These are phyloP conservation scores for Stellera chamaejasme DNA, from an alignment of 345 rosid species.

Conservation along the genomic window DNA sequence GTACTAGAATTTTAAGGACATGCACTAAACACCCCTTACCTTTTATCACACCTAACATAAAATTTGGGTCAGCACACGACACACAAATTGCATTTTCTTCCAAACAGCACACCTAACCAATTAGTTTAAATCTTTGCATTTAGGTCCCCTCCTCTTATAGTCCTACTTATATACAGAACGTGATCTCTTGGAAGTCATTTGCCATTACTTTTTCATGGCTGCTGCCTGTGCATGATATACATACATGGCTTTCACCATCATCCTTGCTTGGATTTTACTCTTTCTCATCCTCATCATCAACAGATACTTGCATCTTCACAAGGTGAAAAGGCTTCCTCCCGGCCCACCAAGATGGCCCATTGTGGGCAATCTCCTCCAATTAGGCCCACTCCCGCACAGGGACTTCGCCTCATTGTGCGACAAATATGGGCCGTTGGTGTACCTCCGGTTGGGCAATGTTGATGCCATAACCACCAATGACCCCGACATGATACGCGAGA, in stretches of 20 bases:
- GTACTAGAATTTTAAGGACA: too few species aligned
- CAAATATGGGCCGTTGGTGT: slow-evolving; percentile 68
- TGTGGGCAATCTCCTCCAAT: slow-evolving; percentile 77
- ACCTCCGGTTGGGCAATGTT: slow-evolving; percentile 62
- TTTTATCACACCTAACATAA: too few species aligned
- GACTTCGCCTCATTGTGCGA: slow-evolving; percentile 60
- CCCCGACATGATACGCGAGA: slow-evolving; percentile 57
- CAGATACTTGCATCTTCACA: slow-evolving; percentile 10
- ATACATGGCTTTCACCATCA: slow-evolving; percentile 18
- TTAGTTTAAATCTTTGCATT: not conserved
- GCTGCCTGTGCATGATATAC: not conserved
- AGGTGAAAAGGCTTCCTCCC: slow-evolving; percentile 48
- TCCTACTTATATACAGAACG: not conserved
- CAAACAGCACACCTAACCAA: too few species aligned
- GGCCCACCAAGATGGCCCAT: slow-evolving; percentile 81
- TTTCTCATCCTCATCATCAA: slow-evolving; percentile 13
- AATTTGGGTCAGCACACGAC: too few species aligned
- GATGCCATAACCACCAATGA: slow-evolving; percentile 83
- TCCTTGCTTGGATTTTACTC: slow-evolving; percentile 11
- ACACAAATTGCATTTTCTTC: too few species aligned
- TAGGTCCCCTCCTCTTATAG: not conserved
- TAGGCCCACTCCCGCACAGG: slow-evolving; percentile 64
- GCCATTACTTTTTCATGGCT: not conserved
- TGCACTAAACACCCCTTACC: too few species aligned
- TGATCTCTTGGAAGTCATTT: too few species aligned